These are phyloP conservation scores for Talaromyces atroroseus DNA, from an alignment of 2,329 filamentous ascomycete genomes.

Conservation along the genomic window DNA sequence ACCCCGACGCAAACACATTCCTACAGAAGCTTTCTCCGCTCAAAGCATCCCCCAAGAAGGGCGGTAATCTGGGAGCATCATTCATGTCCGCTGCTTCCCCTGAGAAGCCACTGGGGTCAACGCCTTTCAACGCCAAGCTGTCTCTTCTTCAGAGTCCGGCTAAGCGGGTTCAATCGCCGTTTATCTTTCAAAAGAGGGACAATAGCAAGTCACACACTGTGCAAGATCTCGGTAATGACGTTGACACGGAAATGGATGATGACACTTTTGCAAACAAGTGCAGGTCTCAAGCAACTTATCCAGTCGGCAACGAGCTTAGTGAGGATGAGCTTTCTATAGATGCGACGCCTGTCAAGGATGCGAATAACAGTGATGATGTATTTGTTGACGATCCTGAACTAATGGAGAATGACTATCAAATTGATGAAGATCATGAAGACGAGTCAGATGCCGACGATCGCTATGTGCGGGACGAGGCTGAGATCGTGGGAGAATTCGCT, in stretches of 20 bases:
- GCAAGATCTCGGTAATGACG: not conserved
- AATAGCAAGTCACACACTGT: not conserved
- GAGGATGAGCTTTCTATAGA: slow-evolving; percentile 10
- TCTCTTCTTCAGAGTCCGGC: slow-evolving; percentile 42
- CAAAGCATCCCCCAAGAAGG: slow-evolving; percentile 41
- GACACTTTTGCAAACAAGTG: slow-evolving; percentile 2
- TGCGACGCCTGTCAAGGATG: not conserved
- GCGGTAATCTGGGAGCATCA: slow-evolving; percentile 29
- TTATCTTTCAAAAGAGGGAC: slow-evolving; percentile 24
- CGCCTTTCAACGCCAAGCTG: slow-evolving; percentile 30
- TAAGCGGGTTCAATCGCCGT: slow-evolving; percentile 36
- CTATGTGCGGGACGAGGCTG: not conserved
- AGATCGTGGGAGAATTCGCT: not conserved
- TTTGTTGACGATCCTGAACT: slow-evolving; percentile 8
- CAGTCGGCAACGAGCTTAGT: slow-evolving; percentile 16
- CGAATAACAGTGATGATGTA: slow-evolving; percentile 10
- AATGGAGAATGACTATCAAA: not conserved
- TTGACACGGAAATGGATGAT: slow-evolving; percentile 9
- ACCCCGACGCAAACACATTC: slow-evolving; percentile 24
- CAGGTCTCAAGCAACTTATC: not conserved
- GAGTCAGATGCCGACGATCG: not conserved
- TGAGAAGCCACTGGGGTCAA: slow-evolving; percentile 23
- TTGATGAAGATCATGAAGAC: not conserved
- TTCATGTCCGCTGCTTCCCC: slow-evolving; percentile 30
- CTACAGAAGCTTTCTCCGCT: slow-evolving; percentile 31